Evolutionary conservation across 202 grass and related monocot genomes (phyloP).

Genomic region (Schoenoplectus tabernaemontani): DNA sequence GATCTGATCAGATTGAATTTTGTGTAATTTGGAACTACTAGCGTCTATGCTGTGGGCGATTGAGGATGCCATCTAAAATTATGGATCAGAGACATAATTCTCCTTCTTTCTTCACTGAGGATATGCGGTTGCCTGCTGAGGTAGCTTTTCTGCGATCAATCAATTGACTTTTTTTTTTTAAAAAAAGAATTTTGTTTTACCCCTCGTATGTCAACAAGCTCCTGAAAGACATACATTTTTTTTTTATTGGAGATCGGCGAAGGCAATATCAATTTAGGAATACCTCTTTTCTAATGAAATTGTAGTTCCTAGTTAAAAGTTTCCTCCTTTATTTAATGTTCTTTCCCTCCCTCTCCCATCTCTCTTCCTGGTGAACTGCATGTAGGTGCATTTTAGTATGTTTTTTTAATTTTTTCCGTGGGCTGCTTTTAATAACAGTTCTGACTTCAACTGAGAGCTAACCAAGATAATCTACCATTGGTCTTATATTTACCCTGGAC

Average conservation of each 20-base stretch:
- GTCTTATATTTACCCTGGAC: not conserved
- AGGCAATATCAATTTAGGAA: not conserved
- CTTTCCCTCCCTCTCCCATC: not conserved
- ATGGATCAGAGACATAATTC: constrained; percentile 72
- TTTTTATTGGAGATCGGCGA: not conserved
- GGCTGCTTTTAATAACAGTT: constrained; percentile 10
- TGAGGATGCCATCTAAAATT: constrained; percentile 57
- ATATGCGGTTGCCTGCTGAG: constrained; percentile 53
- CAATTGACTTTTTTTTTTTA: too few species aligned
- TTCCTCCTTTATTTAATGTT: constrained; percentile 13
- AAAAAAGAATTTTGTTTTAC: not conserved
- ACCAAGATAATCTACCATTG: constrained; percentile 11
- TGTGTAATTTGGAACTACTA: constrained; percentile 11
- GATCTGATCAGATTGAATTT: constrained; percentile 32
- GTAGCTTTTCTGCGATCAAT: constrained; percentile 29
- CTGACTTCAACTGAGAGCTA: not conserved
- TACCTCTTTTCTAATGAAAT: constrained; percentile 12
- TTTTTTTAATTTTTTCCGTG: not conserved
- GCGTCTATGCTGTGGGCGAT: constrained; percentile 21
- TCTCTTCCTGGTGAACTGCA: constrained; percentile 5
- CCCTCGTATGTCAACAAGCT: not conserved
- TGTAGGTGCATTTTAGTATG: constrained; percentile 13
- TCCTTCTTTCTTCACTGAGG: constrained; percentile 64
- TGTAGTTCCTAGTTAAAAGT: constrained; percentile 1
- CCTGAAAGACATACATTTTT: not conserved